phyloP scores from a whole-genome alignment of 305 asterid genomes.

The Solanum chacoense region DNA sequence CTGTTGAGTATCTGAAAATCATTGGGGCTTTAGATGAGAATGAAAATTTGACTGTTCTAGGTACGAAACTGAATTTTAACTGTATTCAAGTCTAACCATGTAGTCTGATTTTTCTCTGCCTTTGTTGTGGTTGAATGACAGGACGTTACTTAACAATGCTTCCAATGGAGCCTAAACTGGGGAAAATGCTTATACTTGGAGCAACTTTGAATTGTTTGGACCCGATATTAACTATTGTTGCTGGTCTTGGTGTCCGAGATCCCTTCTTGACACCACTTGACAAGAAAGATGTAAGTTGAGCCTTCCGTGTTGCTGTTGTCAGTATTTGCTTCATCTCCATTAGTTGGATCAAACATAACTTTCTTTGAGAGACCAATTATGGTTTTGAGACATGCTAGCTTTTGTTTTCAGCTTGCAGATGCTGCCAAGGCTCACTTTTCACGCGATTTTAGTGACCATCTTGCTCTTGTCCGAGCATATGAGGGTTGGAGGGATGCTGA shows the following conservation, averaged over 20 bases:
- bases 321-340: not conserved
- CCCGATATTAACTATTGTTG: conserved; percentile 78
- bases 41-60: conserved; percentile 79
- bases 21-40: conserved; percentile 88
- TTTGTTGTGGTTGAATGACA: conserved; percentile 25
- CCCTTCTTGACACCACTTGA: conserved; percentile 89
- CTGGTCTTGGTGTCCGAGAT: conserved; percentile 88
- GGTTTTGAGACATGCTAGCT: not conserved
- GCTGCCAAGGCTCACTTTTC: conserved; percentile 95
- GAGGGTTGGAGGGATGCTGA: conserved; percentile 93
- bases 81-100: not conserved
- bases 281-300: conserved; percentile 79
- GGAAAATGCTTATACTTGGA: conserved; percentile 93
- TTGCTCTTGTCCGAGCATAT: conserved; percentile 81
- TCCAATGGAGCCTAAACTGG: conserved; percentile 98
- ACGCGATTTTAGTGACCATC: conserved; percentile 77
- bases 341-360: not conserved
- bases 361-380: not conserved
- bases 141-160: conserved; percentile 87
- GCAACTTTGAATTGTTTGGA: conserved; percentile 84
- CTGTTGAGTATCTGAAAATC: conserved; percentile 77
- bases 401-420: conserved; percentile 65
- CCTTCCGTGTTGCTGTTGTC: not conserved
- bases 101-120: conserved; percentile 13
- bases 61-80: conserved; percentile 23